phyloP scores from a whole-genome alignment of 495 filamentous ascomycete genomes.

The Aspergillus ellipticus region DNA sequence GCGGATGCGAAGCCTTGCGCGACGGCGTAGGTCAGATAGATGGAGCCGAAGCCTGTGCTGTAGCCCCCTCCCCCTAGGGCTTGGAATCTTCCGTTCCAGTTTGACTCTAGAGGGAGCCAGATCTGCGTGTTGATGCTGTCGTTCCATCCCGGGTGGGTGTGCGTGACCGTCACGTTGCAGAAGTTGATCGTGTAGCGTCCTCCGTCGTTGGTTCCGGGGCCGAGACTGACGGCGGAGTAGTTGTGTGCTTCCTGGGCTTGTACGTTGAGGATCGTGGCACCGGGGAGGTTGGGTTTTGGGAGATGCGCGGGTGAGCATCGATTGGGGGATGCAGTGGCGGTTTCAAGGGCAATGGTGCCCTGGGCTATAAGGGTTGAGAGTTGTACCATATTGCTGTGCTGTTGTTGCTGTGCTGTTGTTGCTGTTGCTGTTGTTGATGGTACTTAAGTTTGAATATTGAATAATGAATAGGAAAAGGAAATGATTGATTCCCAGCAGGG shows the following conservation, averaged over 20 bases:
- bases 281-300: neutral
- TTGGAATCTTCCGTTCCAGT: slow-evolving; percentile 44
- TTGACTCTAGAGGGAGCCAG: slow-evolving; percentile 32
- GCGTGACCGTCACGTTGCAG: slow-evolving; percentile 42
- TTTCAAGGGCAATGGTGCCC: too few species aligned
- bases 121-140: slow-evolving; percentile 33
- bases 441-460: too few species aligned
- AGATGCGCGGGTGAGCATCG: neutral
- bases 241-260: neutral
- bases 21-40: slow-evolving; percentile 2
- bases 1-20: slow-evolving; percentile 4
- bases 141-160: slow-evolving; percentile 40
- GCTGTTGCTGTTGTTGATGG: too few species aligned
- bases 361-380: too few species aligned
- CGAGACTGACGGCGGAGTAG: neutral
- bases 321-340: too few species aligned
- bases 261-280: neutral
- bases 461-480: too few species aligned
- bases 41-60: neutral
- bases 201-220: neutral
- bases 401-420: too few species aligned
- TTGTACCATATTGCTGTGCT: too few species aligned
- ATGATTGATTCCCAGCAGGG: too few species aligned
- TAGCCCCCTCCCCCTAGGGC: slow-evolving; percentile 45
- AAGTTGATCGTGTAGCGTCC: slow-evolving; percentile 20